Evolutionary conservation across 2,329 filamentous ascomycete species (phyloP).

Genomic region (Lachnellula hyalina): DNA sequence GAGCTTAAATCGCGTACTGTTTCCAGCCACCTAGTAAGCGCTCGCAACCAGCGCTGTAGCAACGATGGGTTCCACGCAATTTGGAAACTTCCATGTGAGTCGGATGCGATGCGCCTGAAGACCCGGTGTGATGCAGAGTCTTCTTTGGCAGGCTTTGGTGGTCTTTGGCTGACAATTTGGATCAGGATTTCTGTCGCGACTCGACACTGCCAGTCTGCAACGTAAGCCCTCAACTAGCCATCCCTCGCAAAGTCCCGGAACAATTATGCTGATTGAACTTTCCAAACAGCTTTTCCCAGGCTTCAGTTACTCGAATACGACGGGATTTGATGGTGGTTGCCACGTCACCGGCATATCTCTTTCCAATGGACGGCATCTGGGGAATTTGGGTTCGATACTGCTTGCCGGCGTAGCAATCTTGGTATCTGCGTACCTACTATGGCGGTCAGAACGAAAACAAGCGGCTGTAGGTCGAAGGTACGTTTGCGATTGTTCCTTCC

Average conservation of each 20-base stretch:
- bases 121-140: conserved; percentile 4
- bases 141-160: not conserved
- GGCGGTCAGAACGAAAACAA: conserved; percentile 80
- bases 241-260: not conserved
- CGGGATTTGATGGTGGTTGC: conserved; percentile 53
- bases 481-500: conserved; percentile 1
- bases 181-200: conserved; percentile 74
- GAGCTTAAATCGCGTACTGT: conserved; percentile 1
- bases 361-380: conserved; percentile 59
- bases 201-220: conserved; percentile 81
- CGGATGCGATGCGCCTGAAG: conserved; percentile 6
- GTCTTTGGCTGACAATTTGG: conserved; percentile 16
- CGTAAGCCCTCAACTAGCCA: conserved; percentile 47
- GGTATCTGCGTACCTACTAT: conserved; percentile 61
- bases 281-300: conserved; percentile 55
- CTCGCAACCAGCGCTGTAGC: conserved; percentile 5
- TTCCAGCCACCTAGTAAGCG: not conserved
- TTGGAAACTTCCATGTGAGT: conserved; percentile 52
- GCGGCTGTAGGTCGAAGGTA: conserved; percentile 92
- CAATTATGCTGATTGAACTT: conserved; percentile 11
- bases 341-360: conserved; percentile 69
- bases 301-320: conserved; percentile 20
- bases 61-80: conserved; percentile 36
- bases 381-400: conserved; percentile 86
- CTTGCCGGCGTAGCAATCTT: conserved; percentile 73